phyloP scores from a whole-genome alignment of 1,284 basidiomycete species.

The Anthracocystis panici-leucophaei region DNA sequence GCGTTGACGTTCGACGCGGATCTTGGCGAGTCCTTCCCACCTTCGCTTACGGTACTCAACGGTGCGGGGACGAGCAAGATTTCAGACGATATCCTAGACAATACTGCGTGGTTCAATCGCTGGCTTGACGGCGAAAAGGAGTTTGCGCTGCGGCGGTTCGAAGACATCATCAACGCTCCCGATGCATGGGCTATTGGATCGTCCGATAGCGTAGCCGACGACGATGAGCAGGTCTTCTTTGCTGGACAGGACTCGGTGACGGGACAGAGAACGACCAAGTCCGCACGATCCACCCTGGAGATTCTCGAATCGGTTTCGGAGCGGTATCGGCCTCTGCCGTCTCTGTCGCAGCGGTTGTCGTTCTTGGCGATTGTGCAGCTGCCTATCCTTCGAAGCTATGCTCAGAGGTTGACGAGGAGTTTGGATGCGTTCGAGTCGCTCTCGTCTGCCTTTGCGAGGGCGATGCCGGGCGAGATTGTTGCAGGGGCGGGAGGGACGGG shows the following conservation, averaged over 20 bases:
- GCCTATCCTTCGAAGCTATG: conserved; percentile 83
- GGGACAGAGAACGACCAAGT: conserved; percentile 54
- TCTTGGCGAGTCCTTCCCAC: conserved; percentile 72
- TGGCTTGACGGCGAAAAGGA: conserved; percentile 76
- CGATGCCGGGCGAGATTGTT: conserved; percentile 81
- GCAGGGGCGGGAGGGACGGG: conserved; percentile 11
- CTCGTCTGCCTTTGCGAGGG: conserved; percentile 80
- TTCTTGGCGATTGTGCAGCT: conserved; percentile 88
- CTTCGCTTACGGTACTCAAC: conserved; percentile 46
- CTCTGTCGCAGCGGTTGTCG: conserved; percentile 79
- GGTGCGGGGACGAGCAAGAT: conserved; percentile 42
- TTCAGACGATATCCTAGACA: conserved; percentile 81
- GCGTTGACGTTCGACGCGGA: conserved; percentile 87
- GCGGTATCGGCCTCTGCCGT: conserved; percentile 87
- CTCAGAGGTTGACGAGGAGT: conserved; percentile 81
- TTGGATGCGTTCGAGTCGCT: conserved; percentile 88
- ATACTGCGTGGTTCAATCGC: conserved; percentile 86
- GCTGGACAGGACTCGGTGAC: too few relatives aligned
- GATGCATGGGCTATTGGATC: conserved; percentile 87
- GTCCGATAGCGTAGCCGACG: conserved; percentile 75
- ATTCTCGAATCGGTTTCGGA: conserved; percentile 73
- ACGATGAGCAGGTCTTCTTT: conserved; percentile 70
- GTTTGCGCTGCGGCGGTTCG: conserved; percentile 84
- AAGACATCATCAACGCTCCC: conserved; percentile 81
- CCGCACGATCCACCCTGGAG: conserved; percentile 47